Base-by-base conservation (phyloP, 1,284 basidiomycete species). In the Apiotrichum domesticum region DNA sequence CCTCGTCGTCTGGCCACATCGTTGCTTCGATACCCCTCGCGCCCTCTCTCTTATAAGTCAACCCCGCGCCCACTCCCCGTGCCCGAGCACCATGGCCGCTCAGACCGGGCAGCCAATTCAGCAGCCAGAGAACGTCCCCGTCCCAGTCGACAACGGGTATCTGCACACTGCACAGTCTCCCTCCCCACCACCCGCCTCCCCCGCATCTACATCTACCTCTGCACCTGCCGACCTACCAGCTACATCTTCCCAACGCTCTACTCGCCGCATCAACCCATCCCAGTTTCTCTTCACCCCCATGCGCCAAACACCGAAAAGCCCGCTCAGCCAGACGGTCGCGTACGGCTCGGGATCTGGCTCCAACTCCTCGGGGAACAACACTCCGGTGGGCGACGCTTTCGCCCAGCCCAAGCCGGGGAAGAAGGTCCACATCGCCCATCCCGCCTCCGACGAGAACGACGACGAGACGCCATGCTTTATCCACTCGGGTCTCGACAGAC, bases 401-500 rank as follows among this genome's bases (percentile, higher is more conserved):
- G 37, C 32, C 39, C n/a, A 39, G 4, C 37, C 35, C 40, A 47
- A 52, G n/a, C 43, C 49, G 35, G 44, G 48, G 42, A 58, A 56
- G 53, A 59, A 51, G 46, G 58, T 58, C 44, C 61, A 54, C 52
- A 57, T 60, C 33, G 47, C 15, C 33, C 35, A 37, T 4, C 59
- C 59, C 13, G 9, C 13, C 52, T 58, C 58, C 37, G 45, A 43
- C 21, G 50, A 54, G 33, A 48, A 56, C 39, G 44, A 47, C 34
- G 51, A 51, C 45, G 40, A 48, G 11, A 21, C 71, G 6, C 74
- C 76, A 1, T 79, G 77, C 62, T 79, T 77, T 62, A 75, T 79
- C 49, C 78, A 79, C 55, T 77, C 75, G 2, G 72, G 75, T 52
- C 67, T 79, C 32, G 74, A 79, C 58, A 65, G 69, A 42, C 68